Conservation (phyloP, 306 rosid genomes). For the Cucumis cinereus region DNA sequence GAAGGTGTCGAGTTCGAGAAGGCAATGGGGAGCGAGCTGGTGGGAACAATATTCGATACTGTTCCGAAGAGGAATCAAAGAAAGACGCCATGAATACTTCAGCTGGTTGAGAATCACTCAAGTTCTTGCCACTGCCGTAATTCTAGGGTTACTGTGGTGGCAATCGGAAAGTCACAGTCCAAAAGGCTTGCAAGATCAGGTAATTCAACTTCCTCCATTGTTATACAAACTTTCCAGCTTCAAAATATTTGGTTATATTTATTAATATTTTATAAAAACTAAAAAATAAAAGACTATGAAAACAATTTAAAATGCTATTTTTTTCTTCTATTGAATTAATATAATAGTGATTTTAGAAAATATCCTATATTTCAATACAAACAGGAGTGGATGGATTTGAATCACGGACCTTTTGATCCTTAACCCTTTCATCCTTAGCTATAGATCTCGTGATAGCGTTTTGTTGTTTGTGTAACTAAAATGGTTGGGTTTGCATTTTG, state of each 20-base stretch:
- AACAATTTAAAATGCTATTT: too few relatives aligned
- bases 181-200: slow-evolving; percentile 85
- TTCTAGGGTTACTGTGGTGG: slow-evolving; percentile 98
- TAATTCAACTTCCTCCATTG: slow-evolving; percentile 12
- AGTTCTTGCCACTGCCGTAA: slow-evolving; percentile 85
- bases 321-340: too few relatives aligned
- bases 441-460: too few relatives aligned
- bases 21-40: slow-evolving; percentile 93
- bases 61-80: slow-evolving; percentile 78
- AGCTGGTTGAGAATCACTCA: slow-evolving; percentile 95
- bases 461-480: too few relatives aligned
- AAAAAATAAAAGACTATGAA: too few relatives aligned
- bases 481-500: neutral
- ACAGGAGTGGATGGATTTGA: too few relatives aligned
- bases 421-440: too few relatives aligned
- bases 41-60: slow-evolving; percentile 61
- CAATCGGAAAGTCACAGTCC: slow-evolving; percentile 52
- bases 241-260: too few relatives aligned
- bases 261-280: too few relatives aligned
- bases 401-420: too few relatives aligned
- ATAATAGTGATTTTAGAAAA: too few relatives aligned
- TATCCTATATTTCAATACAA: too few relatives aligned
- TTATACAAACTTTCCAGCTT: neutral
- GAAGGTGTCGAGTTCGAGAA: slow-evolving; percentile 29
- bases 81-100: slow-evolving; percentile 76